Conservation (phyloP, 2,329 filamentous ascomycete species). For the Claviceps pusilla region DNA sequence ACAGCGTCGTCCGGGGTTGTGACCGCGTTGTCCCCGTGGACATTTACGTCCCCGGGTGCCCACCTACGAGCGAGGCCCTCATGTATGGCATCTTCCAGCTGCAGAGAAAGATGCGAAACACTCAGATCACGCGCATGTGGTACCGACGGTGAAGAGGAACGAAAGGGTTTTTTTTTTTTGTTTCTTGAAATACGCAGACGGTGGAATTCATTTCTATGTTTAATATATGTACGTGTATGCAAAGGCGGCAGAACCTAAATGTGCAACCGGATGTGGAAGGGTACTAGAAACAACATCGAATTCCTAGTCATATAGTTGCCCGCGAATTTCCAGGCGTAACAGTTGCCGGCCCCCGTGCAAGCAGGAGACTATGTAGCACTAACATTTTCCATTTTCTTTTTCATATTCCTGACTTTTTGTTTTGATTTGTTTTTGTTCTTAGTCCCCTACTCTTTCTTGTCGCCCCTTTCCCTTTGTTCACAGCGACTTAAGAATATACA, state of each 20-base stretch:
- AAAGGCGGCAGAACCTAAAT: not conserved
- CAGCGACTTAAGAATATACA: too few relatives aligned
- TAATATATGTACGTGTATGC: not conserved
- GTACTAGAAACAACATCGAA: not conserved
- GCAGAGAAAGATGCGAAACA: slow-evolving; percentile 59
- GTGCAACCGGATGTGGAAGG: not conserved
- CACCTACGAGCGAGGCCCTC: slow-evolving; percentile 44
- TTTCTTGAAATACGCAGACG: not conserved
- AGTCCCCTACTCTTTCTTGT: too few relatives aligned
- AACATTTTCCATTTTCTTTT: not conserved
- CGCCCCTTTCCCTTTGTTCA: too few relatives aligned
- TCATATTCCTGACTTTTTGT: too few relatives aligned
- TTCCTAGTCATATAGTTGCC: not conserved
- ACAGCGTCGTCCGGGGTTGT: slow-evolving; percentile 59
- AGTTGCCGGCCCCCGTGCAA: too few relatives aligned
- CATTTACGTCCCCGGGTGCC: slow-evolving; percentile 65
- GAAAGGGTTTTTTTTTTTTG: not conserved
- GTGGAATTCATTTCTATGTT: not conserved
- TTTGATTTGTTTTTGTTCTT: too few relatives aligned
- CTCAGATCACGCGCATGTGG: slow-evolving; percentile 41
- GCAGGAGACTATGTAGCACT: not conserved
- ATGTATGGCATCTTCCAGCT: slow-evolving; percentile 61
- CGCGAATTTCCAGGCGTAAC: not conserved
- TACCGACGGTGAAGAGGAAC: slow-evolving; percentile 33
- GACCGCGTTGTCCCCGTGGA: slow-evolving; percentile 68